Conservation (phyloP, 768 basidiomycete genomes). For the Phanerodontia chrysosporium region DNA sequence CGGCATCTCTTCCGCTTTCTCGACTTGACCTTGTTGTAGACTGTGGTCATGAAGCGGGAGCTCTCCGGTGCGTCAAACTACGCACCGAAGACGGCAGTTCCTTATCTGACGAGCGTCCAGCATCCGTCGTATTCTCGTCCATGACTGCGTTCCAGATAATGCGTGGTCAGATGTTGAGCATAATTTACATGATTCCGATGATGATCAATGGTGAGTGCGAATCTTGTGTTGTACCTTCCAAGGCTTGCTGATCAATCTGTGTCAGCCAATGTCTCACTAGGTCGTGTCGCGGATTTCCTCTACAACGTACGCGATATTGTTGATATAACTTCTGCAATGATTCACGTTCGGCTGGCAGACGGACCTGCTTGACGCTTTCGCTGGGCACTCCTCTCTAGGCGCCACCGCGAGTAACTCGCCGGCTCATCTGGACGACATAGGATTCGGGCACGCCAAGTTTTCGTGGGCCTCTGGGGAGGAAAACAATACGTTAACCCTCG, state of each 20-base stretch:
- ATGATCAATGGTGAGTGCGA: slow-evolving; percentile 14
- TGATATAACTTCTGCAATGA: no score
- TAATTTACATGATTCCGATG: slow-evolving; percentile 27
- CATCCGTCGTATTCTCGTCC: slow-evolving; percentile 32
- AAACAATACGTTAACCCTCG: slow-evolving; percentile 7
- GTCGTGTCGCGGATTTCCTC: slow-evolving; percentile 49
- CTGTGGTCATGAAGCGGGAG: slow-evolving; percentile 32
- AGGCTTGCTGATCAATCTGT: not conserved
- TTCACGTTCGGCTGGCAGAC: no score
- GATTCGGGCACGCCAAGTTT: slow-evolving; percentile 24
- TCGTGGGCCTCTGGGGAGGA: slow-evolving; percentile 19
- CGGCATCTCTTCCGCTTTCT: not conserved
- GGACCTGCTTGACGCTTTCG: slow-evolving; percentile 26
- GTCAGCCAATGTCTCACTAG: slow-evolving; percentile 56
- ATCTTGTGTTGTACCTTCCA: not conserved
- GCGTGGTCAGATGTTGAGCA: slow-evolving; percentile 38
- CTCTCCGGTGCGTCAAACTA: slow-evolving; percentile 23
- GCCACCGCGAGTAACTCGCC: not conserved
- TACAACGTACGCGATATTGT: slow-evolving; percentile 10
- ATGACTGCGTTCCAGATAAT: slow-evolving; percentile 55
- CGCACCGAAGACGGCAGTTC: not conserved
- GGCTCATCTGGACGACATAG: slow-evolving; percentile 13
- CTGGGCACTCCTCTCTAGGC: not conserved
- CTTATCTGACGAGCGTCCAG: slow-evolving; percentile 4
- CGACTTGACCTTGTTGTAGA: slow-evolving; percentile 15